Percentiles rank a stretch among this genome's conserved stretches.
phyloP scores from a whole-genome alignment of 2,329 filamentous ascomycete genomes.

The Pseudocercospora eumusae region DNA sequence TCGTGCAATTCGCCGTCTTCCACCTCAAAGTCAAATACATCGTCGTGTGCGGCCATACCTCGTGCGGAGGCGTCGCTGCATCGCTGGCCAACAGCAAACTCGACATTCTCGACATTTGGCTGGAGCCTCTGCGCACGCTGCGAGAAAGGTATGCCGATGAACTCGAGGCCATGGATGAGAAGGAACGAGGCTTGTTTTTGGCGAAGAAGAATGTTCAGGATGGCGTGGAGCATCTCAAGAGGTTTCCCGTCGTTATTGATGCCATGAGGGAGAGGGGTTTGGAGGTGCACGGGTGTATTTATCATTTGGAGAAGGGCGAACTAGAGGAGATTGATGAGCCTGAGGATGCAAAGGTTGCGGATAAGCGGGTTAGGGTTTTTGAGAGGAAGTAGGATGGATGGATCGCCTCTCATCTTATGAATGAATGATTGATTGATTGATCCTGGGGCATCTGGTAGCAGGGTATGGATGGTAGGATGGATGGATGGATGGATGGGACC shows the following conservation, averaged over 20 bases:
- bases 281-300: slow-evolving; percentile 75
- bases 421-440: not conserved
- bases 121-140: slow-evolving; percentile 58
- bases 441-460: not conserved
- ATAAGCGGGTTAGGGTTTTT: slow-evolving; percentile 30
- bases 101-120: slow-evolving; percentile 62
- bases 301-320: slow-evolving; percentile 63
- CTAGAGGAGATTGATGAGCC: slow-evolving; percentile 50
- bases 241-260: slow-evolving; percentile 68
- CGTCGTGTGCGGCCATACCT: slow-evolving; percentile 63
- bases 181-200: slow-evolving; percentile 60
- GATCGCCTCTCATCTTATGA: not conserved
- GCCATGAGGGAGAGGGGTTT: slow-evolving; percentile 70
- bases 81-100: slow-evolving; percentile 59
- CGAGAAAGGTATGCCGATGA: slow-evolving; percentile 56
- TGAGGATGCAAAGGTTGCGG: slow-evolving; percentile 36
- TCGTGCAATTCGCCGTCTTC: slow-evolving; percentile 76
- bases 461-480: not conserved
- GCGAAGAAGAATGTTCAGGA: slow-evolving; percentile 75
- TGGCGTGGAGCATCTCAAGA: slow-evolving; percentile 66
- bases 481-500: not conserved
- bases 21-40: slow-evolving; percentile 68
- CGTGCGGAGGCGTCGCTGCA: slow-evolving; percentile 60
- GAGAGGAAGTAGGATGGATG: slow-evolving; percentile 28
- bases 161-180: slow-evolving; percentile 50